Evolutionary conservation across 2,329 filamentous ascomycete genomes (phyloP).

Genomic region (Calonectria leucothoes): DNA sequence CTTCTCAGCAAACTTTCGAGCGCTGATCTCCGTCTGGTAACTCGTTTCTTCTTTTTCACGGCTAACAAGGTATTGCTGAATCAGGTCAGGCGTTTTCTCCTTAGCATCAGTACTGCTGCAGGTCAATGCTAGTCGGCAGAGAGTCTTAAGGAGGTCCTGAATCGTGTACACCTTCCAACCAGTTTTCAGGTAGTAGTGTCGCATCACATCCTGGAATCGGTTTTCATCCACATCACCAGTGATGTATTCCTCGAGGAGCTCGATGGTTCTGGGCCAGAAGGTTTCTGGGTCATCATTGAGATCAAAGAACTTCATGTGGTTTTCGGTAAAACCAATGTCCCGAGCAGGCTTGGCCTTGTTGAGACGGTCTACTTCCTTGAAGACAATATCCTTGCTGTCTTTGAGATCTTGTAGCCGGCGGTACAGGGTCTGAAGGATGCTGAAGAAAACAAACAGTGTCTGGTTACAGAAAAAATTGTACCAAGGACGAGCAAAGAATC

Average conservation of each 20-base stretch:
- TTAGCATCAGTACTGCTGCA: slow-evolving; percentile 89
- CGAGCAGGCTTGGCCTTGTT: slow-evolving; percentile 83
- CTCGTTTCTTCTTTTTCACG: slow-evolving; percentile 87
- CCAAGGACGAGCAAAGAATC: slow-evolving; percentile 81
- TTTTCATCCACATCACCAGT: slow-evolving; percentile 83
- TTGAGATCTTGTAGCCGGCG: slow-evolving; percentile 87
- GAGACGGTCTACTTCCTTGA: slow-evolving; percentile 78
- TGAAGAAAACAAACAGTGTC: slow-evolving; percentile 94
- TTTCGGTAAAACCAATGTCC: slow-evolving; percentile 85
- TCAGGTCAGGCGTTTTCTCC: slow-evolving; percentile 93
- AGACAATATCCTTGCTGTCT: slow-evolving; percentile 78
- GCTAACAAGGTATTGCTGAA: slow-evolving; percentile 86
- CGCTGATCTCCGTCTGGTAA: slow-evolving; percentile 88
- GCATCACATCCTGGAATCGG: slow-evolving; percentile 89
- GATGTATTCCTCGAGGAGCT: slow-evolving; percentile 88
- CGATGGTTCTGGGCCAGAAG: slow-evolving; percentile 88
- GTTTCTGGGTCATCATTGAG: slow-evolving; percentile 68
- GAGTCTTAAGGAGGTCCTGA: slow-evolving; percentile 85
- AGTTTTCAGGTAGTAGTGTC: slow-evolving; percentile 89
- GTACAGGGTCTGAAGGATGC: slow-evolving; percentile 92
- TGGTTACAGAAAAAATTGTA: slow-evolving; percentile 95
- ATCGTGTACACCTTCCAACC: slow-evolving; percentile 96
- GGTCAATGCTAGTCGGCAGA: slow-evolving; percentile 83
- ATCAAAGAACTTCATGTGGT: slow-evolving; percentile 82
- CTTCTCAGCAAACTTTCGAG: slow-evolving; percentile 92